Evolutionary conservation across 2,329 filamentous ascomycete species (phyloP).

Genomic region (Beauveria scarabaeidicola): DNA sequence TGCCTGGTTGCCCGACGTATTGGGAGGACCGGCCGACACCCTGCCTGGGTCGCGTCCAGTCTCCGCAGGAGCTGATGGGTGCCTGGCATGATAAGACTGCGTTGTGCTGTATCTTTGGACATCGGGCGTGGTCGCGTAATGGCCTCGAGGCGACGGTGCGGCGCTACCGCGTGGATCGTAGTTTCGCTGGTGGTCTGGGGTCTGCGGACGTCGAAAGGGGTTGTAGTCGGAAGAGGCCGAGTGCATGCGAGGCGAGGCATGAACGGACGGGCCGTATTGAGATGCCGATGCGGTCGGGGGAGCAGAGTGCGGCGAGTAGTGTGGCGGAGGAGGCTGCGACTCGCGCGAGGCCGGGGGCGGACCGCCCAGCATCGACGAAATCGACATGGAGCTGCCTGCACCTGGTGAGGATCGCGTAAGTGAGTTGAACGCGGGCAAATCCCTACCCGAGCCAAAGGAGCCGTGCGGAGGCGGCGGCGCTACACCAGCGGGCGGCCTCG

Average conservation of each 20-base stretch:
- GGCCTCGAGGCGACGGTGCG: slow-evolving; percentile 40
- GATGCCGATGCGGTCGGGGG: slow-evolving; percentile 34
- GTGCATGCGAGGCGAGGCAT: slow-evolving; percentile 49
- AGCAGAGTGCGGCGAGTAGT: slow-evolving; percentile 35
- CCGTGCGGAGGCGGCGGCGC: slow-evolving; percentile 34
- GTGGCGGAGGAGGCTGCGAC: slow-evolving; percentile 28
- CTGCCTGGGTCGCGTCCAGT: slow-evolving; percentile 31
- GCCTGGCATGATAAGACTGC: slow-evolving; percentile 44
- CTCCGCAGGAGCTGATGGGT: slow-evolving; percentile 40
- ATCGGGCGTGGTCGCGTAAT: slow-evolving; percentile 50
- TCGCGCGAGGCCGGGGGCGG: slow-evolving; percentile 37
- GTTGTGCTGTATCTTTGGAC: slow-evolving; percentile 49
- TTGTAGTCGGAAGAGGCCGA: slow-evolving; percentile 50
- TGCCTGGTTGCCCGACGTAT: slow-evolving; percentile 44
- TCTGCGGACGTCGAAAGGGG: slow-evolving; percentile 59
- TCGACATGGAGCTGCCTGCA: slow-evolving; percentile 50
- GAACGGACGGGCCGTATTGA: slow-evolving; percentile 38
- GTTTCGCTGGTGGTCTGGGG: slow-evolving; percentile 57
- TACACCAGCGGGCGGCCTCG: slow-evolving; percentile 33
- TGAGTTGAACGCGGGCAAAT: slow-evolving; percentile 43
- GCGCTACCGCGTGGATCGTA: slow-evolving; percentile 40
- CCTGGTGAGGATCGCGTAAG: slow-evolving; percentile 38
- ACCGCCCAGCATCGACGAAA: slow-evolving; percentile 51
- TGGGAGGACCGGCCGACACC: slow-evolving; percentile 33
- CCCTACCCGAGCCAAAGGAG: slow-evolving; percentile 41